Base-by-base conservation (phyloP, 495 filamentous ascomycete species). In the Entonaema liquescens region DNA sequence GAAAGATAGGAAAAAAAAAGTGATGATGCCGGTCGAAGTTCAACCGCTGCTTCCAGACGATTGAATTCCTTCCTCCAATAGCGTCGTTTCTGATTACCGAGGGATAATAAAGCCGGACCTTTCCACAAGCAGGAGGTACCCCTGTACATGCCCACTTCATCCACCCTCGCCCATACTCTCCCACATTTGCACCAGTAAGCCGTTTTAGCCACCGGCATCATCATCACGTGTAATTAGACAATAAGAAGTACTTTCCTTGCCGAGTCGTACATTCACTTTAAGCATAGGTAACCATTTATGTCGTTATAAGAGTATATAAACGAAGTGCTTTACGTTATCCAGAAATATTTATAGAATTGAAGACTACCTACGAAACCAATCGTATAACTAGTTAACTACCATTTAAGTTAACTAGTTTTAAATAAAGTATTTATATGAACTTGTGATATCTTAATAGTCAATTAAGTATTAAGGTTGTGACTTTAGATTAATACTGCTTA, bases 21-120 rank as follows among this genome's bases (percentile, higher is more conserved):
- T 68, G 68, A 77, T 76, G 75, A 76, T 77, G 73, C 67, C 59
- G 62, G 67, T 26, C 70, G 56, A 77, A 68, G 72, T 77, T 77
- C 66, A 65, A 70, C 70, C 73, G 70, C 62, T 71, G 70, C 75
- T 74, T 59, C 59, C 61, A 71, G 59, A 59, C 67, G 67, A 72
- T 76, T 66, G 65, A 71, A 53, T 36, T 57, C 54, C 17, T 23
- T 70, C 25, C 54, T 66, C 75, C 76, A 78, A 78, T 78, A 71
- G 74, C 72, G 58, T 75, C 55, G 26, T 64, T 59, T 67, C 72
- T 78, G 74, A 78, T 78, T 78, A 76, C 76, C 76, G 76, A 78
- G 76, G 76, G 69, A 77, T 68, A 73, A 77, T 67, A 75, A 73
- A 62, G 42, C 42, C 42, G 55, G 63, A 2, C 44, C 7, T 59